phyloP scores from a whole-genome alignment of 352 stramenopile genomes.

The Globisporangium alternatum region DNA sequence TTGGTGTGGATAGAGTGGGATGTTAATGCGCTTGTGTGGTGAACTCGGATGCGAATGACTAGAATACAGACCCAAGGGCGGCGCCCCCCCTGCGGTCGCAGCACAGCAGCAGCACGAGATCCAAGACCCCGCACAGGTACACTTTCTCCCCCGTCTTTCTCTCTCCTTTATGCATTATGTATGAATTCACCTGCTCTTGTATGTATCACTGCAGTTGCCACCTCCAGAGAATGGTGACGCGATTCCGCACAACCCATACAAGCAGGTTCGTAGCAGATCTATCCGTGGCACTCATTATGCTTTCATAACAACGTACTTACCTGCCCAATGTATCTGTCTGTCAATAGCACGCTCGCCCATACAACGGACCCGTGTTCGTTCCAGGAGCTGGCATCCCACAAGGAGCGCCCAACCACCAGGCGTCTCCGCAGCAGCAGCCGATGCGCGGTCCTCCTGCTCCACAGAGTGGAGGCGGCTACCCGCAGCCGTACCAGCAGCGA shows the following conservation, averaged over 20 bases:
- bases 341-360: slow-evolving; percentile 32
- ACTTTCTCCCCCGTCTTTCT: neutral
- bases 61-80: slow-evolving; percentile 23
- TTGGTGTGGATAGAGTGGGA: neutral
- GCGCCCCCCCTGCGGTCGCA: neutral
- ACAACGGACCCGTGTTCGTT: slow-evolving; percentile 41
- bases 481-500: slow-evolving; percentile 37
- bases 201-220: neutral
- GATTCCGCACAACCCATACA: slow-evolving; percentile 15
- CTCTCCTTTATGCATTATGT: no score
- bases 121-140: slow-evolving; percentile 18
- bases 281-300: neutral
- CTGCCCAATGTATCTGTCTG: neutral
- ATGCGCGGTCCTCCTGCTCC: slow-evolving; percentile 44
- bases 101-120: slow-evolving; percentile 15
- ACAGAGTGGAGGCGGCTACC: slow-evolving; percentile 7
- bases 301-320: neutral
- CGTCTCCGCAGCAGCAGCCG: slow-evolving; percentile 34
- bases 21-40: neutral
- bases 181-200: neutral
- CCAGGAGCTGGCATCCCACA: slow-evolving; percentile 20
- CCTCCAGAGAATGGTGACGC: slow-evolving; percentile 10
- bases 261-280: slow-evolving; percentile 4
- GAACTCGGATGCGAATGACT: neutral
- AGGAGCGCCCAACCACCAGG: slow-evolving; percentile 20